phyloP scores from a whole-genome alignment of 2,329 filamentous ascomycete genomes.

The Neofusicoccum sp. region DNA sequence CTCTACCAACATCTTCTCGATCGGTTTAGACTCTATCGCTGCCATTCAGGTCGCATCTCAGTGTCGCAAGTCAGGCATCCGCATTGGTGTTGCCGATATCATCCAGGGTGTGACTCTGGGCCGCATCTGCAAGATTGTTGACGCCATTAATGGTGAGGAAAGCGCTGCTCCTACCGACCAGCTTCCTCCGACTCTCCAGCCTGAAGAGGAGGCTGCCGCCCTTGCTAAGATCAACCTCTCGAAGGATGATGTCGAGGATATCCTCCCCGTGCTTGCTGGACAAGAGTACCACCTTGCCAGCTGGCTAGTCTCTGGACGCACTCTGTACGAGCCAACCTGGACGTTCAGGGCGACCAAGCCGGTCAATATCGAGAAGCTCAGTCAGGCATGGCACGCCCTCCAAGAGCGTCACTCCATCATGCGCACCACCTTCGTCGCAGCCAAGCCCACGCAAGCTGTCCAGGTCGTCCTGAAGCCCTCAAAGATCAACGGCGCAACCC shows the following conservation, averaged over 20 bases:
- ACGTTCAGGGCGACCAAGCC: constrained; percentile 7
- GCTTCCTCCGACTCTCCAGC: not conserved
- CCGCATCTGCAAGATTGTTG: constrained; percentile 12
- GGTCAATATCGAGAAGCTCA: constrained; percentile 31
- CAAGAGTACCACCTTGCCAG: constrained; percentile 20
- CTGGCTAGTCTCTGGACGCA: constrained; percentile 17
- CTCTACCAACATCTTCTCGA: constrained; percentile 22
- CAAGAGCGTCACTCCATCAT: constrained; percentile 37
- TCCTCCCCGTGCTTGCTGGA: constrained; percentile 17
- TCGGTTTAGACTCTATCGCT: constrained; percentile 21
- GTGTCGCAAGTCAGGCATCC: constrained; percentile 15
- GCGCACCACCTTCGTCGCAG: constrained; percentile 37
- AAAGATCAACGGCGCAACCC: constrained; percentile 24
- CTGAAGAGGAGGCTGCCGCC: not conserved
- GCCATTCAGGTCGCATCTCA: constrained; percentile 20
- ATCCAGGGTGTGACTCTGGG: constrained; percentile 19
- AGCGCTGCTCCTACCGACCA: not conserved
- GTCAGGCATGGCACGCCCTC: constrained; percentile 34
- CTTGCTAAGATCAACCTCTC: not conserved
- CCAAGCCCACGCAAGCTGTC: constrained; percentile 28
- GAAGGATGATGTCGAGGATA: constrained; percentile 11
- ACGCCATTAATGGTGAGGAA: not conserved
- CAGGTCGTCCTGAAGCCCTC: constrained; percentile 36
- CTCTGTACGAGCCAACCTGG: constrained; percentile 20
- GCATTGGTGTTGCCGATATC: constrained; percentile 20